Evolutionary conservation across 768 basidiomycete genomes (phyloP).

Genomic region (Pleurotus sapidus): DNA sequence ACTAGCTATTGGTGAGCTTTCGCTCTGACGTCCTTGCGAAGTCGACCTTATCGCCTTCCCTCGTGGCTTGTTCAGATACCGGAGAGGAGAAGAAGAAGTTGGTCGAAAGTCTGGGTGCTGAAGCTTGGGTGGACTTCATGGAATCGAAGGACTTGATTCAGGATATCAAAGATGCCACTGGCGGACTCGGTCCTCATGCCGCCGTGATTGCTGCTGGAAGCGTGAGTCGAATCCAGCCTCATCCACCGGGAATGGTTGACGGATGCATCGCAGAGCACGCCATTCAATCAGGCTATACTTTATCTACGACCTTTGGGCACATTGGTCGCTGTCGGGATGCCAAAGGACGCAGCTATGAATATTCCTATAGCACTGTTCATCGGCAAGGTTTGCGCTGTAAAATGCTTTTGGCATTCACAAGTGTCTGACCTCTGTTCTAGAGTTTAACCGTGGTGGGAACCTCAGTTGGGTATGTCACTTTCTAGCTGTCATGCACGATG

Average conservation of each 20-base stretch:
- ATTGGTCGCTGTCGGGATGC: conserved; percentile 71
- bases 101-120: conserved; percentile 48
- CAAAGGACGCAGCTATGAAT: conserved; percentile 44
- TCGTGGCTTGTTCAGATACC: conserved; percentile 52
- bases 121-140: conserved; percentile 79
- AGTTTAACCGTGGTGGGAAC: conserved; percentile 4
- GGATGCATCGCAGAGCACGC: conserved; percentile 21
- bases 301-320: conserved; percentile 71
- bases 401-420: not conserved
- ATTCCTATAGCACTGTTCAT: conserved; percentile 45
- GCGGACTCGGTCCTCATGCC: conserved; percentile 69
- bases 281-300: conserved; percentile 54
- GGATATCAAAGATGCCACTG: conserved; percentile 58
- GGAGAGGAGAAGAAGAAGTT: conserved; percentile 67
- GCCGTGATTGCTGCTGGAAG: conserved; percentile 57
- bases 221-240: conserved; percentile 22
- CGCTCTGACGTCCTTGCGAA: not conserved
- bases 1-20: conserved; percentile 36
- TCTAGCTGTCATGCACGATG: not conserved
- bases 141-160: conserved; percentile 54
- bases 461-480: not conserved
- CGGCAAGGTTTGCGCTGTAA: conserved; percentile 24
- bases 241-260: not conserved
- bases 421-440: conserved; percentile 1
- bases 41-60: not conserved